Base-by-base conservation (phyloP, 2,329 filamentous ascomycete species). In the Coleophoma crateriformis region DNA sequence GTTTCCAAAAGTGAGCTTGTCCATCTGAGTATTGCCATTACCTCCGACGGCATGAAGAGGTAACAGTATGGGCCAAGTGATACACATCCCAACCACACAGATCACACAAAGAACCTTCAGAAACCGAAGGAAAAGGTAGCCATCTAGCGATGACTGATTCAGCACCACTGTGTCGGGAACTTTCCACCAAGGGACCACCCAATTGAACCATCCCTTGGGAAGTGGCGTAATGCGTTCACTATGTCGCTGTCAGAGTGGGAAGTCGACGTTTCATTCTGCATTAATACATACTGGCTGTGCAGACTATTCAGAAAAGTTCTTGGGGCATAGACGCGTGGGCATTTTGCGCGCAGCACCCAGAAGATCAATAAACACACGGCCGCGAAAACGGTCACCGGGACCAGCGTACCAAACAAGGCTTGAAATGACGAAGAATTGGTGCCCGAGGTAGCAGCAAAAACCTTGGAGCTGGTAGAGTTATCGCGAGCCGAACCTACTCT, bases 1-100 rank as follows among this genome's bases (percentile, higher is more conserved):
- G 58, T 87, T 87, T 42, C 77, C 75, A 58, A 86, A 77, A 32
- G 75, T 79, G 51, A 87, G 68, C 7, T 78, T 64, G 58, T 86
- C 78, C 46, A 87, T 69, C 62, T 86, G 75, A 17, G 61, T 54
- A 38, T 74, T 68, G 2, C 67, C 71, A 2, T 67, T 76, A 12
- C 79, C 79, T 33, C 82, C 84, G 13, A 79, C 82, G 7, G 73
- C 74, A 68, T 87, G 84, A 62, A 85, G 68, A 0, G 84, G 82
- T 60, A 86, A 79, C 19, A 87, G 66, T 17, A 86, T 72, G 0
- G 84, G 83, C 75, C 79, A 85, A 19, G 81, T 85, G 41, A 87
- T 74, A 39, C 69, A 65, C 55, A 73, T 79, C 46, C 84, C 84
- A 10, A 85, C 76, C 35, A 84, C 67, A 59, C 80, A 83, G 55